A percentile compares a stretch with the other conserved stretches of the same genome.
These are phyloP conservation scores for Chrysoporthe deuterocubensis DNA, from an alignment of 2,329 filamentous ascomycete species.

Conservation along the genomic window DNA sequence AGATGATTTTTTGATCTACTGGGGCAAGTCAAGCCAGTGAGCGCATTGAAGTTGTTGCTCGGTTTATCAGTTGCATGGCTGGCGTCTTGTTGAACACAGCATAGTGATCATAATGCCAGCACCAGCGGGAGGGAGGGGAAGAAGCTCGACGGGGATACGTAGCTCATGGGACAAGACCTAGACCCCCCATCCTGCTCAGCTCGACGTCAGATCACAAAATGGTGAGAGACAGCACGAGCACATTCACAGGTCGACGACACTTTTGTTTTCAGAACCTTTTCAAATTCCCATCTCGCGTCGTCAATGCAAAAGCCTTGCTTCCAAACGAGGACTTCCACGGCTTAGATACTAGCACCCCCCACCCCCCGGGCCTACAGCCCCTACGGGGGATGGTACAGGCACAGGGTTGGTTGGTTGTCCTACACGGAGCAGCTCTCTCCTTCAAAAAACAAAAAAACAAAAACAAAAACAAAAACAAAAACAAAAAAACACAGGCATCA, in stretches of 20 bases:
- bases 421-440: not conserved
- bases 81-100: not conserved
- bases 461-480: not conserved
- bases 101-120: not conserved
- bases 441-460: not conserved
- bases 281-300: not conserved
- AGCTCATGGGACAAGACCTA: not conserved
- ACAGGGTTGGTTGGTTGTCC: not conserved
- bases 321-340: not conserved
- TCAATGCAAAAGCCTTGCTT: not conserved
- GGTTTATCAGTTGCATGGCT: not conserved
- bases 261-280: too few species aligned
- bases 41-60: not conserved
- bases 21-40: not conserved
- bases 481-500: not conserved
- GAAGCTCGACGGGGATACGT: not conserved
- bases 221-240: not conserved
- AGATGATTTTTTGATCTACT: not conserved
- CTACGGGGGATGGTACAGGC: not conserved
- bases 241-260: not conserved
- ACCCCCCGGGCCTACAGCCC: not conserved
- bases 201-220: not conserved
- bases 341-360: not conserved
- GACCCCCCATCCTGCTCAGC: not conserved
- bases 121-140: not conserved